A percentile compares a stretch with the other conserved stretches of the same genome.
Evolutionary conservation across 2,329 filamentous ascomycete genomes (phyloP).

Genomic region (Sordariomycetes sp.): DNA sequence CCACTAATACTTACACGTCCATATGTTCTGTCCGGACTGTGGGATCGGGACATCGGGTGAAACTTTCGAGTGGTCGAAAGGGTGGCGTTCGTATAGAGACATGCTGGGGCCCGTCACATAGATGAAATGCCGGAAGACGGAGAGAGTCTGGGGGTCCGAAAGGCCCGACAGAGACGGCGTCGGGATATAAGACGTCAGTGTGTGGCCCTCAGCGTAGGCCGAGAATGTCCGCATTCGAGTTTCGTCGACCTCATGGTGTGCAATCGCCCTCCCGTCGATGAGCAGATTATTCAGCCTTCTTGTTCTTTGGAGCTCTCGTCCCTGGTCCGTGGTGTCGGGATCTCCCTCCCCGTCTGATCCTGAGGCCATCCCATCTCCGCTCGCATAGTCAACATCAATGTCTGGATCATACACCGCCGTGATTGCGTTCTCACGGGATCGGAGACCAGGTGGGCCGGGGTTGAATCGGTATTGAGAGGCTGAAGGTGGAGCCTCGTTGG

Average conservation of each 20-base stretch:
- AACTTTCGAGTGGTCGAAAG: constrained; percentile 55
- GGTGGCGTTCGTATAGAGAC: constrained; percentile 78
- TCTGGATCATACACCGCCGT: constrained; percentile 3
- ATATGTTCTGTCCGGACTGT: constrained; percentile 52
- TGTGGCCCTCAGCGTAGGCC: constrained; percentile 33
- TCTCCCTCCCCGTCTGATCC: constrained; percentile 6
- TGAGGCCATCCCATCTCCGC: constrained; percentile 6
- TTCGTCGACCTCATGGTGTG: constrained; percentile 9
- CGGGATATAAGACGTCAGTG: constrained; percentile 56
- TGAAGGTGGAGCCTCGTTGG: background rate
- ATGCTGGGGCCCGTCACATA: constrained; percentile 78
- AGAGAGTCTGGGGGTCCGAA: constrained; percentile 67
- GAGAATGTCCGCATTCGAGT: constrained; percentile 38
- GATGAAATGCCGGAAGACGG: constrained; percentile 86
- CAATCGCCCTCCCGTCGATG: background rate
- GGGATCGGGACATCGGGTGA: constrained; percentile 49
- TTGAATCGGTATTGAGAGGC: background rate
- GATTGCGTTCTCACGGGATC: background rate
- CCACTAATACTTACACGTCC: constrained; percentile 55
- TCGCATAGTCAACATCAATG: constrained; percentile 1
- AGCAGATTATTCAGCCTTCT: background rate
- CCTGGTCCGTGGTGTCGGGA: background rate
- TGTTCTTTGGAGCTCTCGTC: background rate
- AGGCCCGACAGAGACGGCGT: constrained; percentile 60
- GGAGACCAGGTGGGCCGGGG: background rate